Base-by-base conservation (phyloP, 2,329 filamentous ascomycete genomes). In the Escovopsis sp. region DNA sequence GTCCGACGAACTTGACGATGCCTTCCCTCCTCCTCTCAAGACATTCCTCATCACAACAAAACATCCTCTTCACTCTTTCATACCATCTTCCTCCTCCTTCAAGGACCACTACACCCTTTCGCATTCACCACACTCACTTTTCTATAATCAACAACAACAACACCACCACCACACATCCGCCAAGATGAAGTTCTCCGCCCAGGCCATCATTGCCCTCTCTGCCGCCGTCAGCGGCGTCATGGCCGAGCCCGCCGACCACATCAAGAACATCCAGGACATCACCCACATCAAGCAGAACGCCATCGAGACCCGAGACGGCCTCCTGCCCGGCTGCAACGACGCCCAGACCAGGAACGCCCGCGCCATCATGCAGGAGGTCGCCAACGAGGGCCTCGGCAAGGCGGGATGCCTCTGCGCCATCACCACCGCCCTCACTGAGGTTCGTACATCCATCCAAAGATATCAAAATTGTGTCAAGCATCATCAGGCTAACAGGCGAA, bases 361-460 rank as follows among this genome's bases (percentile, higher is more conserved):
- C 26, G 47, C 44, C 42, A 53, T 53, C 46, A 49, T 53, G 18
- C 46, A 34, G 15, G 36, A 49, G 44, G 45, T 39, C 41, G 49
- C 45, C 36, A 40, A 40, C 36, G 45, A 42, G 26, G 42, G 43
- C 12, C 41, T 51, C 33, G 49, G 49, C 15, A 35, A 40, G n/a
- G 49, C 49, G 9, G 51, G 51, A 32, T 52, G 51, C 42, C 33
- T 48, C 19, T 48, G 46, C 34, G 49, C 40, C 33, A 51, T 53
- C 28, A 46, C 49, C 12, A 51, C 51, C 5, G 49, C 40, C 39
- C 47, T 53, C 26, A 46, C 47, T 33, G 51, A 53, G 49, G 51
- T 51, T 32, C 19, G 43, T n/a, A 9, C 36, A 28, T 23, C 23
- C 18, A 38, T n/a, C n/a, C n/a, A n/a, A n/a, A n/a, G n/a, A n/a